Conservation (phyloP, 768 basidiomycete genomes). For the Boletus tylopilopsis region DNA sequence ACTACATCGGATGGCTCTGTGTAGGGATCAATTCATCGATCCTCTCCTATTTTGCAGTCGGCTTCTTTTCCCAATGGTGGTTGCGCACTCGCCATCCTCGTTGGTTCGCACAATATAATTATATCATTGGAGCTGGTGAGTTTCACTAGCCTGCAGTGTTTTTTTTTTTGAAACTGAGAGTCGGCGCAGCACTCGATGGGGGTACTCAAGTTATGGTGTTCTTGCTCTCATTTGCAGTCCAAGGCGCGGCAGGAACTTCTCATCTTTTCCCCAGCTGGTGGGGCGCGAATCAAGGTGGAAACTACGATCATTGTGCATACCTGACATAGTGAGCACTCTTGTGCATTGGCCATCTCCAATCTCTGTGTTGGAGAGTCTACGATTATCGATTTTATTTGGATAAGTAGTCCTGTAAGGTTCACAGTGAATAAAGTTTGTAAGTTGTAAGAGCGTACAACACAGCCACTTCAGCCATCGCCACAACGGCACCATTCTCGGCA, state of each 20-base stretch:
- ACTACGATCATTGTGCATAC: constrained; percentile 29
- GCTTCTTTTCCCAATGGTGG: constrained; percentile 58
- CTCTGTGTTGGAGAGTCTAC: neutral
- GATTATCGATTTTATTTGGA: neutral
- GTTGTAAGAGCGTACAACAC: too few relatives aligned
- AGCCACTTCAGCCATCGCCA: too few relatives aligned
- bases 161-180: neutral
- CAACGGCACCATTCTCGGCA: too few relatives aligned
- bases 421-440: too few relatives aligned
- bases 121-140: constrained; percentile 57
- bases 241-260: constrained; percentile 46
- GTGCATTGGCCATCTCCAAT: neutral
- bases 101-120: constrained; percentile 69
- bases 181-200: constrained; percentile 32
- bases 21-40: constrained; percentile 54
- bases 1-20: constrained; percentile 43
- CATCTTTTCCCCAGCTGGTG: constrained; percentile 56
- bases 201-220: constrained; percentile 52
- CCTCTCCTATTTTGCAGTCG: constrained; percentile 47
- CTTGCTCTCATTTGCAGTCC: constrained; percentile 47
- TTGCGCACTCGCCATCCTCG: constrained; percentile 52
- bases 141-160: neutral
- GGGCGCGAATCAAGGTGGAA: constrained; percentile 52
- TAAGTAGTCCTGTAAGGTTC: too few relatives aligned
- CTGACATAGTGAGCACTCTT: constrained; percentile 10